Evolutionary conservation across 345 rosid species (phyloP).

Genomic region (Barbarea vulgaris): DNA sequence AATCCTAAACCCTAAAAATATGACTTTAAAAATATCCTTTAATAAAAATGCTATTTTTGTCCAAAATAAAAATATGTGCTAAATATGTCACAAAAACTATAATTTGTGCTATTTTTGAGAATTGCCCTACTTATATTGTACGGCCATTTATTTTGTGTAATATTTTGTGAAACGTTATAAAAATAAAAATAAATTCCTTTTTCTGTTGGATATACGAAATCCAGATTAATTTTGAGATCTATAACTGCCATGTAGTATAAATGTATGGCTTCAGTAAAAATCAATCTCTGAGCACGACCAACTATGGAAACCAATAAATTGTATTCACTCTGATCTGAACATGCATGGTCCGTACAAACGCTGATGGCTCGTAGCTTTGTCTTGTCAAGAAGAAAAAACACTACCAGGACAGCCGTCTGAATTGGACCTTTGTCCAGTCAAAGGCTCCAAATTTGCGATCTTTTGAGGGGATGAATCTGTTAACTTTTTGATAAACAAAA

Average conservation of each 20-base stretch:
- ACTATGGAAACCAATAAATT: not conserved
- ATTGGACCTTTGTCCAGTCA: slow-evolving; percentile 6
- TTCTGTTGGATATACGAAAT: not conserved
- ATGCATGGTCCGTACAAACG: not conserved
- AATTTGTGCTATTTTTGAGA: no score
- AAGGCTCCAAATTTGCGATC: not conserved
- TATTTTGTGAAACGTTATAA: no score
- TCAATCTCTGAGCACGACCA: not conserved
- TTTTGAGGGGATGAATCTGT: slow-evolving; percentile 23
- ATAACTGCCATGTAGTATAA: not conserved
- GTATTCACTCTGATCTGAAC: no score
- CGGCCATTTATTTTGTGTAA: no score
- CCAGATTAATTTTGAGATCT: not conserved
- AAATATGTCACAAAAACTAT: no score
- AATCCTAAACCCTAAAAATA: no score
- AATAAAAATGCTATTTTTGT: no score
- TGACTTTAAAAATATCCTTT: no score
- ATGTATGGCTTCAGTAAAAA: not conserved
- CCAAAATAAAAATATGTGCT: no score
- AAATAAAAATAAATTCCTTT: no score
- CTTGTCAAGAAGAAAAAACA: not conserved
- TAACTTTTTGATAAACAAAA: not conserved
- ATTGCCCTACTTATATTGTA: no score
- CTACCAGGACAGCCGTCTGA: slow-evolving; percentile 1
- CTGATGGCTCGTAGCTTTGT: not conserved